Base-by-base conservation (phyloP, 768 basidiomycete species). In the Candolleomyces aberdarensis region DNA sequence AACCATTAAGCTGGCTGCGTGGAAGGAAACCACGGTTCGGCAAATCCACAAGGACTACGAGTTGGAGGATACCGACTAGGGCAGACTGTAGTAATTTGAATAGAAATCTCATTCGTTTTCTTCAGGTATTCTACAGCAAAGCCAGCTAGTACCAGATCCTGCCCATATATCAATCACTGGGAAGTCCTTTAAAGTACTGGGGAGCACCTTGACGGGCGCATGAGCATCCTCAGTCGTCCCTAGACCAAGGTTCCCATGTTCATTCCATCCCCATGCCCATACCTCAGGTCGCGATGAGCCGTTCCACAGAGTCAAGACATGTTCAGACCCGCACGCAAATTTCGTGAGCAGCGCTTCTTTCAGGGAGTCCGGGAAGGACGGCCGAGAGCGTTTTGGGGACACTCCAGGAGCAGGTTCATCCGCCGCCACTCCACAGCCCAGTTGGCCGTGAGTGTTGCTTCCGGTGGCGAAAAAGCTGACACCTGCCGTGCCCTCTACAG, bases 221-320 rank as follows among this genome's bases (percentile, higher is more conserved):
- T 66, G 62, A 9, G 83, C 72, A 65, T 94, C 87, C 3, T 78
- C 74, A 4, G 83, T 84, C 40, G 80, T 76, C 0, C 86, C 88
- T 22, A 85, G 68, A 0, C 92, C 94, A 29, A 98, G 78, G 72
- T 97, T 98, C 7, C 96, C 96, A 70, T 98, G 96, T 72, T 98
- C 96, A 71, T 98, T 98, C 96, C 96, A 98, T 0, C 96, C 96
- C 92, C 96, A 97, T 0, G 85, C 91, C 84, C 86, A 91, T 0
- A 95, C 81, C 63, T 83, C 81, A 1, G 63, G 9, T 17, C 54
- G 9, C 14, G 51, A 51, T 49, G 48, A 31, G 14, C 40, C 40
- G 26, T 51, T 56, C 62, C 76, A 58, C 6, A 78, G 65, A 17
- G 73, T 73, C 9, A 97, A 73, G 3, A 92, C 83, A 72, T 98